Base-by-base conservation (phyloP, 78 protist genomes). In the Dictyostelium firmibasis region DNA sequence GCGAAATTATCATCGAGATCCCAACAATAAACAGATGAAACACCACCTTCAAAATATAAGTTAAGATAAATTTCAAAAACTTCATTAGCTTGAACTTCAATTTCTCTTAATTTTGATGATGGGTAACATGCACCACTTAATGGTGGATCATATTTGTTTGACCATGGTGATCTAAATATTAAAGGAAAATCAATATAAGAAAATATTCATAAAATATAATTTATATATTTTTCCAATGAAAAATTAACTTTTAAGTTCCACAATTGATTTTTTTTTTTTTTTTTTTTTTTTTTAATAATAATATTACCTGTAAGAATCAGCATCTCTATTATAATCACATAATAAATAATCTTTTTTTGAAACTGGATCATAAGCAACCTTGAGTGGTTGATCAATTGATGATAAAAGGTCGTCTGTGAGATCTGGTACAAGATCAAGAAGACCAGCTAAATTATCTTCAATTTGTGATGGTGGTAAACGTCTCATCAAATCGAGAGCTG, bases 261-360 rank as follows among this genome's bases (percentile, higher is more conserved):
- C n/a, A n/a, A n/a, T n/a, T 79, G 8, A n/a, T 4, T 81, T 25
- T 81, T 3, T 44, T n/a, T 81, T 3, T 20, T 43, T 62, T 20
- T 62, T 23, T 62, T 62, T 20, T 20, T 20, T 8, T 53, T 9
- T 11, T 81, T 29, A 18, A 3, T 60, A 27, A 57, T 64, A 60
- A 16, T 25, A 23, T 27, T 62, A 97, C 98, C 99, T 81, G 97
- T 96, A 98, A 31, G 99, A 98, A 94, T 99, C 99, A 8, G 98
- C 99, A 92, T 99, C 99, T 33, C 99, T 96, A 92, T 99, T 99
- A 87, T 98, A 99, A 86, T 99, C 99, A 87, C 99, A 99, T 29
- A 97, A 64, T 38, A 99, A 74, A 93, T 92, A 99, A 44, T 96
- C 97, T 36, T 83, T 18, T 64, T 93, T 98, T 29, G 97, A 11